phyloP scores from a whole-genome alignment of 345 rosid species.

The Syzygium oleosum region DNA sequence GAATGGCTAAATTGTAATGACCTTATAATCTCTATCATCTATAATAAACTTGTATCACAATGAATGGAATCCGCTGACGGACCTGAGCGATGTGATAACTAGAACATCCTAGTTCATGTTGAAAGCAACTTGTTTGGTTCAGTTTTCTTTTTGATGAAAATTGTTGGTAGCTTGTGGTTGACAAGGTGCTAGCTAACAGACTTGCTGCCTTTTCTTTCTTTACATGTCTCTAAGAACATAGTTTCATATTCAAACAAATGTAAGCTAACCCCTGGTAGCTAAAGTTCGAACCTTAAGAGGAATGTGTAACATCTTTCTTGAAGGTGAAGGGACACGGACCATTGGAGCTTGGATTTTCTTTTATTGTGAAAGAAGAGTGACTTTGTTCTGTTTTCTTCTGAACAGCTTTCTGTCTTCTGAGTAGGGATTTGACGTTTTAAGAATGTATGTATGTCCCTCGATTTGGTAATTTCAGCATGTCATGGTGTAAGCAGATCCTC shows the following conservation, averaged over 20 bases:
- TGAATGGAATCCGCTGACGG: neutral
- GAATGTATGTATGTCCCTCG: neutral
- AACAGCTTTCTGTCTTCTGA: neutral
- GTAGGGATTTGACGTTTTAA: neutral
- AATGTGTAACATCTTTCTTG: neutral
- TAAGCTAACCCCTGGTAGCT: neutral
- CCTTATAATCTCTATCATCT: neutral
- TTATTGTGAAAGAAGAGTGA: neutral
- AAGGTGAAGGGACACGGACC: neutral
- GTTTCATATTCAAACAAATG: neutral
- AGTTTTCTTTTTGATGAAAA: neutral
- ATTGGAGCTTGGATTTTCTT: neutral
- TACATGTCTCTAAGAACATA: neutral
- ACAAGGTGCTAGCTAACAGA: neutral
- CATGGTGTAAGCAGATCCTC: neutral
- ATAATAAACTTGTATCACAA: neutral
- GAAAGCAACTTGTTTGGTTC: neutral
- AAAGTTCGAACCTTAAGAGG: neutral
- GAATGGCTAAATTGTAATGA: neutral
- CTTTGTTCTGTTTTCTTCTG: neutral
- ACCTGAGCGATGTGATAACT: neutral
- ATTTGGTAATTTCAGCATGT: neutral
- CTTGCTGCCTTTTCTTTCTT: neutral
- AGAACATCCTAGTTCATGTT: neutral
- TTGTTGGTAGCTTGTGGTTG: neutral